These are phyloP conservation scores for Wallacemonas rigidus DNA, from an alignment of 208 protist genomes.

Conservation along the genomic window DNA sequence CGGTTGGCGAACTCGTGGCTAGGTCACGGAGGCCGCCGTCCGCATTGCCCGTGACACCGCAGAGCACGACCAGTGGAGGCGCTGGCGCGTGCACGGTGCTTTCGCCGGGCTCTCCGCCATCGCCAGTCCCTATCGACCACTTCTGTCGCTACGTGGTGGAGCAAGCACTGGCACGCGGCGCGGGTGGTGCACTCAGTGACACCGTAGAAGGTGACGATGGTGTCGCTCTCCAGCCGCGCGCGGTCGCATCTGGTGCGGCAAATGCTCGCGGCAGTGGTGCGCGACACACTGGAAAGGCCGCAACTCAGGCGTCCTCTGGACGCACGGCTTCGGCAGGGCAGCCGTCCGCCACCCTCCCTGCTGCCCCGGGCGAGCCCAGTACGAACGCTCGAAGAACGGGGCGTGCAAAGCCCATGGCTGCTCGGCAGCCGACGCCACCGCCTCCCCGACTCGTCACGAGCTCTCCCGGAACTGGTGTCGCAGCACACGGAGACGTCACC, in stretches of 20 bases:
- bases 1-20: background rate
- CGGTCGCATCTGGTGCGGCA: background rate
- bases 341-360: too few species aligned
- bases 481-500: background rate
- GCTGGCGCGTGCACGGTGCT: background rate
- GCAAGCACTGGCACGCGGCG: conserved; percentile 7
- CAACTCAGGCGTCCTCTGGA: background rate
- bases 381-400: background rate
- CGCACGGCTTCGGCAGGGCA: background rate
- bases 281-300: background rate
- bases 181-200: too few species aligned
- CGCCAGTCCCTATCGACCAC: conserved; percentile 51
- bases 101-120: conserved; percentile 23
- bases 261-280: background rate
- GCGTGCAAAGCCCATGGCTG: conserved; percentile 2
- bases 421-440: conserved; percentile 3
- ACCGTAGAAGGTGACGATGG: background rate
- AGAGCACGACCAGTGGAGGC: background rate
- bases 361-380: background rate
- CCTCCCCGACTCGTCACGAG: background rate
- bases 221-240: background rate
- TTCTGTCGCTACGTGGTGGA: conserved; percentile 62
- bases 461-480: background rate
- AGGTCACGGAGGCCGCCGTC: background rate
- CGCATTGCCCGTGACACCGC: too few species aligned